Evolutionary conservation across 495 filamentous ascomycete genomes (phyloP), one percentile per base, ranked within the genome.

Genomic region (Podospora comata): DNA sequence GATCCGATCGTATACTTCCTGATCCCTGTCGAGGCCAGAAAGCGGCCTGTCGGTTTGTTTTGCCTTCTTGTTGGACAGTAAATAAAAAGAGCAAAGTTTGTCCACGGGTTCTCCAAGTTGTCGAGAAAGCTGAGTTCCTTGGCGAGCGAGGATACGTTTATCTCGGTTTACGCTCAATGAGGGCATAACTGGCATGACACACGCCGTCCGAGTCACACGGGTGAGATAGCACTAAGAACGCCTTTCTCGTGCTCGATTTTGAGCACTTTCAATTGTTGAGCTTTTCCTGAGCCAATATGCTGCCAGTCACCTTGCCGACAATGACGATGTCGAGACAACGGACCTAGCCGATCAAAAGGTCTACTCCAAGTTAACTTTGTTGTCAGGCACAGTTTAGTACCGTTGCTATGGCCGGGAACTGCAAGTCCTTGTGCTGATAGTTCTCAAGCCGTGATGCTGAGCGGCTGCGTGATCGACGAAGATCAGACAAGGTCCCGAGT

Each of bases 401-500:
- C 9, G 39, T 48, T 11, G 15, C 39, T 48, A 48, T 48, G 7
- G 39, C 39, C 13, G 39, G 39, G 39, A 11, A 13, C 39, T 11
- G 13, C 39, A 16, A 48, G 39, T 11, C 3, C 15, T 48, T 11
- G 39, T 48, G 34, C 15, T 48, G 39, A 16, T 16, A 48, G 39
- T 48, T 48, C 39, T 3, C 39, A 11, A 13, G 39, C 15, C 15
- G 39, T 48, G 13, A 48, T 13, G 19, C 9, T 67, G 62, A 66
- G 55, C 28, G n/a, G 11, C 9, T 62, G 69, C 69, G 39, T 71
- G 69, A 71, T 71, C 69, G 68, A 7, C 68, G 69, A 39, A 61
- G 69, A 71, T 71, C 69, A 71, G 32, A 68, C 65, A 34, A 39
- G 55, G 55, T 63, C 44, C 67, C 56, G 62, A 58, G 57, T 62